phyloP scores from a whole-genome alignment of 805 yeast genomes.

The Saccharomycopsis olivae region DNA sequence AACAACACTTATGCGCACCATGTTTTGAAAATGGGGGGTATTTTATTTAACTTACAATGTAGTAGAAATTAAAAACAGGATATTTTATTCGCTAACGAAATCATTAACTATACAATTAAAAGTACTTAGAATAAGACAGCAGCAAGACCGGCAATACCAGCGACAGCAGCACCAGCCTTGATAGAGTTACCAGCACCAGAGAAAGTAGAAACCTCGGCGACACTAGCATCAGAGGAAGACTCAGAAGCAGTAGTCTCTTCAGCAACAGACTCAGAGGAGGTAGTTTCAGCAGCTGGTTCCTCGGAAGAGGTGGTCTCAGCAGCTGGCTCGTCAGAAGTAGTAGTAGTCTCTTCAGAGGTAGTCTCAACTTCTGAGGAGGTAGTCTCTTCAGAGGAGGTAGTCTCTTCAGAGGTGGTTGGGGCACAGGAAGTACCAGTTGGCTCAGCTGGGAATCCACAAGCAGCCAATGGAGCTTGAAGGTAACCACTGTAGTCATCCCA shows the following conservation, averaged over 20 bases:
- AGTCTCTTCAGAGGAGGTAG: background rate
- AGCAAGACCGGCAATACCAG: constrained; percentile 3
- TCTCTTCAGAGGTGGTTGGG: constrained; percentile 16
- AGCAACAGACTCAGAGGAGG: constrained; percentile 15
- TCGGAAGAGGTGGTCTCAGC: constrained; percentile 5
- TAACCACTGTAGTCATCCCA: constrained; percentile 26
- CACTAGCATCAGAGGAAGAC: constrained; percentile 13
- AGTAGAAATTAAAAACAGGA: no score
- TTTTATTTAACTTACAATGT: no score
- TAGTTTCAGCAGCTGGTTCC: constrained; percentile 11
- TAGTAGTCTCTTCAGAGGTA: constrained; percentile 5
- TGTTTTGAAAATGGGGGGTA: no score
- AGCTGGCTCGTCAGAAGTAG: background rate
- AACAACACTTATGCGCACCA: no score
- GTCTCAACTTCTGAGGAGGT: constrained; percentile 3
- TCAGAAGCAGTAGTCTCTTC: constrained; percentile 13
- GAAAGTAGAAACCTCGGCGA: constrained; percentile 6
- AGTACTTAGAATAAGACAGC: background rate
- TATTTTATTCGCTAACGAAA: no score
- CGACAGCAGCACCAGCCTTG: constrained; percentile 3
- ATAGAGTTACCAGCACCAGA: constrained; percentile 3
- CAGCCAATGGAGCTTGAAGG: constrained; percentile 23
- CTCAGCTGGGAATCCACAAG: constrained; percentile 22
- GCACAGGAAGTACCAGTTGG: constrained; percentile 27
- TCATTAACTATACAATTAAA: no score